These are phyloP conservation scores for Taphrina deformans DNA, from an alignment of 1,139 yeast species.

Conservation along the genomic window DNA sequence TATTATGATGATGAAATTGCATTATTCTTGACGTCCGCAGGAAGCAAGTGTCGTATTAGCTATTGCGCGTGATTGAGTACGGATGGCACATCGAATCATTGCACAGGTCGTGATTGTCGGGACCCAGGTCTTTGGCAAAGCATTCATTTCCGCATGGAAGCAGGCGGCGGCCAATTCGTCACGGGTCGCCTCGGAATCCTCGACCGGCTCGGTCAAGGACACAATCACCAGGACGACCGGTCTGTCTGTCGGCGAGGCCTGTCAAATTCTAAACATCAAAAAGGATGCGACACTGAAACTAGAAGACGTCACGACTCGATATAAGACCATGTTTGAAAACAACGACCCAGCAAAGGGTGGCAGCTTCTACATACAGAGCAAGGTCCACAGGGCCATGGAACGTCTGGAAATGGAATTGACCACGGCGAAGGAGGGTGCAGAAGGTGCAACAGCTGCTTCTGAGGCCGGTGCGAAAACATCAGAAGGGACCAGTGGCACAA, in stretches of 20 bases:
- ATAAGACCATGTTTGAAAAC: slow-evolving; percentile 78
- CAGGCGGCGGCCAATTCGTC: slow-evolving; percentile 84
- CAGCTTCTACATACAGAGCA: slow-evolving; percentile 86
- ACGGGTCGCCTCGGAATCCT: slow-evolving; percentile 47
- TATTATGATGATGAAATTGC: too few relatives aligned
- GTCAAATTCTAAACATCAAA: slow-evolving; percentile 83
- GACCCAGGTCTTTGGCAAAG: slow-evolving; percentile 91
- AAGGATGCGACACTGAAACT: slow-evolving; percentile 50
- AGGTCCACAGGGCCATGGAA: slow-evolving; percentile 82
- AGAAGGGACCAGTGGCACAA: background rate
- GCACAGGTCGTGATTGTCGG: slow-evolving; percentile 85
- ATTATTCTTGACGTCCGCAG: too few relatives aligned
- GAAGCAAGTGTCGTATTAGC: background rate
- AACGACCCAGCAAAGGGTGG: slow-evolving; percentile 94
- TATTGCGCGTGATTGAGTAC: background rate
- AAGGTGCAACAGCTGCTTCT: background rate
- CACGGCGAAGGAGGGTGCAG: slow-evolving; percentile 14
- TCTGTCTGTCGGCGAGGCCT: slow-evolving; percentile 79
- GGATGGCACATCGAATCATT: slow-evolving; percentile 31
- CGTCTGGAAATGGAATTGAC: slow-evolving; percentile 46
- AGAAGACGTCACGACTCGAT: slow-evolving; percentile 70
- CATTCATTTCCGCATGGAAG: slow-evolving; percentile 93
- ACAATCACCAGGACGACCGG: slow-evolving; percentile 38
- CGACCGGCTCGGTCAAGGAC: slow-evolving; percentile 34
- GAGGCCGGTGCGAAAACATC: slow-evolving; percentile 1